Evolutionary conservation across 192 early-diverging fungal species (phyloP), one percentile per base, ranked within the genome.

Genomic region (Coemansia interrupta): DNA sequence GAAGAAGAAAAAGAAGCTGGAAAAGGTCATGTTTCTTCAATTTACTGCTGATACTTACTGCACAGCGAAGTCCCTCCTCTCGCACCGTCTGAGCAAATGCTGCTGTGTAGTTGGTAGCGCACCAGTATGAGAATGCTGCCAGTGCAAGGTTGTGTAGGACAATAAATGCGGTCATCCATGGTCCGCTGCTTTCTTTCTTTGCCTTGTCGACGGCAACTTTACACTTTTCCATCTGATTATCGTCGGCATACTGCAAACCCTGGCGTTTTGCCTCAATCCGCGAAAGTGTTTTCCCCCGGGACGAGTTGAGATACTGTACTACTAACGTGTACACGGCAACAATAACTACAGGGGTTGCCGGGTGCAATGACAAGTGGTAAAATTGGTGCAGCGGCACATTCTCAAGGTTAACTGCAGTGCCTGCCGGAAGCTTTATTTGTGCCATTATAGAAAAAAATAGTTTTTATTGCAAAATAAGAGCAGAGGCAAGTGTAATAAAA

Each of bases 141-240:
- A 94, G 69, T 18, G 73, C 56, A 63, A 87, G 56, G 63, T 94
- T 94, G 72, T 94, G 92, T 0, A 90, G 61, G 53, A 91, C 84
- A 18, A 92, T 87, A 77, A 90, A 83, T 14, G 82, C 75, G 44
- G 87, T 94, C 85, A 94, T 89, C 66, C 77, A 80, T 23, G 77
- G 75, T 11, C 73, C 74, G 45, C 62, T 78, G 20, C 32, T 36
- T 36, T 78, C 57, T 20, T 58, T 71, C 36, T 39, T 69, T 40
- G 28, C 24, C 18, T 40, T 59, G 3, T 48, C 32, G 20, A 49
- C 38, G 24, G 10, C 36, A 7, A 15, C 29, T 23, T 22, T 22
- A 11, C 38, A 23, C 23, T 47, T 41, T 3, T 58, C 20, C 38
- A 30, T 42, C 44, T 66, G 42, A 12, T 43, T 65, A 26, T 50